Percentiles rank a stretch among this genome's conserved stretches.
These are phyloP conservation scores for Penicillium paxilli DNA, from an alignment of 495 filamentous ascomycete species.

Conservation along the genomic window DNA sequence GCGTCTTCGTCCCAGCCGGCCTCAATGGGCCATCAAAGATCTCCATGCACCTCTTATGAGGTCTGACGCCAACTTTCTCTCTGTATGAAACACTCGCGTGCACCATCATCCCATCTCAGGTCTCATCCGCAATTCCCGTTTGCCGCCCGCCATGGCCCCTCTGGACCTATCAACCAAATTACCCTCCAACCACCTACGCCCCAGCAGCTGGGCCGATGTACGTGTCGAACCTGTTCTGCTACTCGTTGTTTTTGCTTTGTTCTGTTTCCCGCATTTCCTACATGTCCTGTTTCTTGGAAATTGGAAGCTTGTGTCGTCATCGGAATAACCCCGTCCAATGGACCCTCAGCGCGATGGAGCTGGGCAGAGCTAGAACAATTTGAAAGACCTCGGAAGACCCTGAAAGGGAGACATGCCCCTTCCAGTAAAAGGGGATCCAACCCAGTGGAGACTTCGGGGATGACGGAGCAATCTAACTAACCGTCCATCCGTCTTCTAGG, in stretches of 20 bases:
- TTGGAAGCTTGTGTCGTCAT: not conserved
- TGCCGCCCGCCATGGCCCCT: slow-evolving; percentile 7
- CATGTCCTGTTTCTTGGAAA: no score
- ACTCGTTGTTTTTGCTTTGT: not conserved
- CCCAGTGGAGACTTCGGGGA: not conserved
- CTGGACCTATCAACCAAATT: slow-evolving; percentile 3
- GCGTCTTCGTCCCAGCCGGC: not conserved
- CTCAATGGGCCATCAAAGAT: not conserved
- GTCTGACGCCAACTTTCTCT: not conserved
- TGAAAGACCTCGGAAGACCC: no score
- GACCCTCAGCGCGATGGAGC: no score
- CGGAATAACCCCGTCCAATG: not conserved
- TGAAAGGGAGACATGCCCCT: no score
- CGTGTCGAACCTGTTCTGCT: not conserved
- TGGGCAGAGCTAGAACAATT: no score
- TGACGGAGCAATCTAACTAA: not conserved
- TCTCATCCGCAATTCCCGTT: not conserved
- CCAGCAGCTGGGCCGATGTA: slow-evolving; percentile 15
- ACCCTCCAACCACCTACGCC: not conserved
- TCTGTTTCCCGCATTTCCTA: no score
- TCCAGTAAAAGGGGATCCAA: no score
- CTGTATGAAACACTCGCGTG: not conserved
- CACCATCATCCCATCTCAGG: not conserved
- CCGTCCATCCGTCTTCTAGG: not conserved
- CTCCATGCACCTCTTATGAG: not conserved